A percentile compares a stretch with the other conserved stretches of the same genome.
Conservation (phyloP, 1,284 basidiomycete species). For the Sutorius eximius region DNA sequence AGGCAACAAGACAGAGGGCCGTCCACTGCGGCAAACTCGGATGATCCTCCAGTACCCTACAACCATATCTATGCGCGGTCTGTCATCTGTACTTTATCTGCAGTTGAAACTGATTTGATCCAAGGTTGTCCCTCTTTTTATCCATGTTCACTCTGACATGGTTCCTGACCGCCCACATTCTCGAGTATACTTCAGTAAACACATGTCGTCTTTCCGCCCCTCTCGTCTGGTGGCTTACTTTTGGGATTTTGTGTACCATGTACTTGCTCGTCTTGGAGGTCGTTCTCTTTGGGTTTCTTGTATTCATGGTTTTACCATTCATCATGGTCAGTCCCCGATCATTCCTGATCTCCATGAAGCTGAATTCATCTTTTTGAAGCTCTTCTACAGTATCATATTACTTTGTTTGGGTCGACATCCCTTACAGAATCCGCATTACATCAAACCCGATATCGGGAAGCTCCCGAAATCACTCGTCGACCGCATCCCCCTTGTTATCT, state of each 20-base stretch:
- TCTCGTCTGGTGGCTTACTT: constrained; percentile 80
- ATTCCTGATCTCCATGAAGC: background rate
- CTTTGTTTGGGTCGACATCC: constrained; percentile 77
- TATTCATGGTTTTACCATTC: constrained; percentile 75
- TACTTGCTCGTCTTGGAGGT: constrained; percentile 76
- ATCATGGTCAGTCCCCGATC: constrained; percentile 57
- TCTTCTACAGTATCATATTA: constrained; percentile 73
- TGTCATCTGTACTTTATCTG: constrained; percentile 16
- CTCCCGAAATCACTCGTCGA: constrained; percentile 68
- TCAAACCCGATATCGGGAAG: constrained; percentile 75
- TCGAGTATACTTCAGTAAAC: constrained; percentile 70
- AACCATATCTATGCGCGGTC: constrained; percentile 41
- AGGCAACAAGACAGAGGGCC: constrained; percentile 29
- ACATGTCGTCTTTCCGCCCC: constrained; percentile 70
- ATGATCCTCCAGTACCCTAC: constrained; percentile 34
- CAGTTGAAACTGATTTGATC: background rate
- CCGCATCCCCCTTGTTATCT: constrained; percentile 75
- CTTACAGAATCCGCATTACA: constrained; percentile 64
- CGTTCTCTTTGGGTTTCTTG: constrained; percentile 64
- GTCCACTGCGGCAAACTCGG: constrained; percentile 15
- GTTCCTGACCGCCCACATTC: constrained; percentile 76
- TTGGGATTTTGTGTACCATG: constrained; percentile 75
- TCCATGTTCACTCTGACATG: constrained; percentile 71
- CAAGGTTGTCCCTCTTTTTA: constrained; percentile 60
- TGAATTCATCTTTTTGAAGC: constrained; percentile 40